phyloP scores from a whole-genome alignment of 371 early-diverging fungal genomes.

The Apophysomyces elegans region DNA sequence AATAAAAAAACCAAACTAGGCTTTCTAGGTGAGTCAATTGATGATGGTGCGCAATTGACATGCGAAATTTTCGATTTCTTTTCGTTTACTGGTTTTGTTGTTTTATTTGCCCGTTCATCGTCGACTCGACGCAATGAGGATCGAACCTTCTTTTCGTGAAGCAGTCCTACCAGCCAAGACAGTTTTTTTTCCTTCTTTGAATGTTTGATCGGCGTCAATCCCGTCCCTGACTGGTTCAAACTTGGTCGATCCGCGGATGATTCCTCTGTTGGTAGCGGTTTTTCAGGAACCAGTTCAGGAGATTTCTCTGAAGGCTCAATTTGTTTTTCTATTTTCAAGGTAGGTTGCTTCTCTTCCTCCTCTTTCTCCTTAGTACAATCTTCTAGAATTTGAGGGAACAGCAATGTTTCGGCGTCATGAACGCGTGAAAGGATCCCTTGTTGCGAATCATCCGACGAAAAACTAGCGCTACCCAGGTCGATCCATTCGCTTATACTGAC shows the following conservation, averaged over 20 bases:
- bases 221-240: slow-evolving; percentile 6
- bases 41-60: background rate
- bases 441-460: slow-evolving; percentile 31
- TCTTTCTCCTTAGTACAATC: slow-evolving; percentile 1
- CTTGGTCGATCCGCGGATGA: slow-evolving; percentile 2
- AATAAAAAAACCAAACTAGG: background rate
- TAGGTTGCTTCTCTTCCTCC: slow-evolving; percentile 3
- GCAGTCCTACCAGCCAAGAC: background rate
- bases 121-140: background rate
- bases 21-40: background rate
- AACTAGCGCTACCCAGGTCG: slow-evolving; percentile 14
- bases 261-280: background rate
- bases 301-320: background rate
- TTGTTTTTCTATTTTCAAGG: slow-evolving; percentile 4
- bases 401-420: slow-evolving; percentile 27
- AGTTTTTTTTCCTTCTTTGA: background rate
- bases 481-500: slow-evolving; percentile 56
- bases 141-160: background rate
- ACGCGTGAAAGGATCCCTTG: slow-evolving; percentile 42
- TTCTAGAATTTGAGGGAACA: slow-evolving; percentile 13
- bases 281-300: slow-evolving; percentile 7
- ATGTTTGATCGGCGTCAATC: background rate
- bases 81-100: background rate
- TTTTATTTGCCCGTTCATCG: background rate
- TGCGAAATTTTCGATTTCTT: background rate